A percentile compares a stretch with the other conserved stretches of the same genome.
These are phyloP conservation scores for Xylariaceae sp. DNA, from an alignment of 2,329 filamentous ascomycete species.

Conservation along the genomic window DNA sequence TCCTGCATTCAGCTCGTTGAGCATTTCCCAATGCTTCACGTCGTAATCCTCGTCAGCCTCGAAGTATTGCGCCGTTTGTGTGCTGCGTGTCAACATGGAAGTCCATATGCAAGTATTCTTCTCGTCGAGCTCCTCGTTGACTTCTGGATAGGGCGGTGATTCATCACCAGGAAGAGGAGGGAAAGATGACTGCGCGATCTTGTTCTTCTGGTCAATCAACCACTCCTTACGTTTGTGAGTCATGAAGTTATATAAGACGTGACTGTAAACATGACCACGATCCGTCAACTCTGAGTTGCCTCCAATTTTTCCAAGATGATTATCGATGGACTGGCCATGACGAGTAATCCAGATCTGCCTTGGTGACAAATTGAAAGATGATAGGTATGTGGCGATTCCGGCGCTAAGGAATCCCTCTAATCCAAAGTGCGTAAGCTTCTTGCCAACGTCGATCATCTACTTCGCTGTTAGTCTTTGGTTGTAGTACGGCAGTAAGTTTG, in stretches of 20 bases:
- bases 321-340: slow-evolving; percentile 90
- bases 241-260: slow-evolving; percentile 83
- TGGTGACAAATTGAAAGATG: slow-evolving; percentile 95
- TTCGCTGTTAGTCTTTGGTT: slow-evolving; percentile 36
- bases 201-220: slow-evolving; percentile 82
- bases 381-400: slow-evolving; percentile 91
- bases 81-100: slow-evolving; percentile 90
- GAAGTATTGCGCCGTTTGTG: slow-evolving; percentile 88
- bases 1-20: slow-evolving; percentile 94
- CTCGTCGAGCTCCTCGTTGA: slow-evolving; percentile 70
- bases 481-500: not conserved
- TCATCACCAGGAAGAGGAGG: slow-evolving; percentile 91
- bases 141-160: slow-evolving; percentile 93
- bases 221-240: slow-evolving; percentile 80
- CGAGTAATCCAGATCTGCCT: slow-evolving; percentile 98
- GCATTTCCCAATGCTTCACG: slow-evolving; percentile 96
- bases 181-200: slow-evolving; percentile 77
- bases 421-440: slow-evolving; percentile 90
- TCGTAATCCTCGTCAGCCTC: slow-evolving; percentile 92
- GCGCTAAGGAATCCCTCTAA: slow-evolving; percentile 91
- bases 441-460: slow-evolving; percentile 93
- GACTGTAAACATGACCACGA: slow-evolving; percentile 79
- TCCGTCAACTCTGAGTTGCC: slow-evolving; percentile 83
- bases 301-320: slow-evolving; percentile 85
- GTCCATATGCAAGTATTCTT: slow-evolving; percentile 99